phyloP scores from a whole-genome alignment of 768 basidiomycete genomes.

The Hortiboletus flavorubellus region DNA sequence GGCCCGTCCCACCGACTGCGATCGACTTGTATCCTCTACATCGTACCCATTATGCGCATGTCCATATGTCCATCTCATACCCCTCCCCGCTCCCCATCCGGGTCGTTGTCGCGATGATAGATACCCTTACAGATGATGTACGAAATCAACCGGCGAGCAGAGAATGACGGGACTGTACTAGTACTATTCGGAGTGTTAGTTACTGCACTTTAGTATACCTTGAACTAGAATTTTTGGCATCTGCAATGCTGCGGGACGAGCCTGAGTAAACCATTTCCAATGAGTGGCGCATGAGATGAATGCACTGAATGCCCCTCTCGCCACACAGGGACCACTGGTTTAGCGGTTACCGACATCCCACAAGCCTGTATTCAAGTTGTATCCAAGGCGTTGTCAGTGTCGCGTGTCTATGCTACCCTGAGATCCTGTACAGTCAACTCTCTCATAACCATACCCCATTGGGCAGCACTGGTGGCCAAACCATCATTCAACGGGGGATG shows the following conservation, averaged over 20 bases:
- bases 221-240: constrained; percentile 34
- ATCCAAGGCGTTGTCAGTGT: constrained; percentile 7
- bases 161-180: constrained; percentile 32
- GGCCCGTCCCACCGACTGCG: constrained; percentile 4
- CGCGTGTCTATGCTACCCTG: constrained; percentile 17
- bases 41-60: constrained; percentile 26
- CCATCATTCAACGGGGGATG: neutral
- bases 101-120: constrained; percentile 33
- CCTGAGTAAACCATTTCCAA: too few species aligned
- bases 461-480: too few species aligned
- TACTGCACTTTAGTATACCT: constrained; percentile 34
- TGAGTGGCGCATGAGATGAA: constrained; percentile 15
- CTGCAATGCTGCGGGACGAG: neutral
- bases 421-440: neutral
- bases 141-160: constrained; percentile 26
- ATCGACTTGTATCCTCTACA: constrained; percentile 30
- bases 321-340: constrained; percentile 23
- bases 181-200: constrained; percentile 31
- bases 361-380: neutral
- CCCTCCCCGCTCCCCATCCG: constrained; percentile 14
- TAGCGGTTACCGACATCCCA: constrained; percentile 17
- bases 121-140: constrained; percentile 30
- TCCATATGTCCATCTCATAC: constrained; percentile 20
- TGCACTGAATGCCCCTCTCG: constrained; percentile 2
- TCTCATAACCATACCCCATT: too few species aligned